These are phyloP conservation scores for Fistulifera pelliculosa DNA, from an alignment of 108 stramenopile genomes.

Conservation along the genomic window DNA sequence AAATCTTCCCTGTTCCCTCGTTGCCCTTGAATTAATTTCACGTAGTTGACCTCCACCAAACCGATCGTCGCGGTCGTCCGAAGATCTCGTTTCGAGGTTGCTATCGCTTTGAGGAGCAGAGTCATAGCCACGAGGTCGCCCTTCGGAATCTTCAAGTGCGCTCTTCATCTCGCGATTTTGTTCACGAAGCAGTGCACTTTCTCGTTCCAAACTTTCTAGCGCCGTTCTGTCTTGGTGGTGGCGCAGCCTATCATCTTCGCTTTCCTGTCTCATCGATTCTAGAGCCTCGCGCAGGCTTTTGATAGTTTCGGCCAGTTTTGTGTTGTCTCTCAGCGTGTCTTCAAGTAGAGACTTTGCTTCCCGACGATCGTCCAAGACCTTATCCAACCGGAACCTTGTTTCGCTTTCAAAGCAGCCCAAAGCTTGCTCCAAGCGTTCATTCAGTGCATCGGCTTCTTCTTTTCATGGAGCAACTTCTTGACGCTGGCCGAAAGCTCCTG, in stretches of 20 bases:
- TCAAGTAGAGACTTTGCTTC: slow-evolving; percentile 4
- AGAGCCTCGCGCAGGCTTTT: not conserved
- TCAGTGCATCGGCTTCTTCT: not conserved
- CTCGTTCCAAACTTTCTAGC: not conserved
- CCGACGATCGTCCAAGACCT: not conserved
- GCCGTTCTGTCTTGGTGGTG: not conserved
- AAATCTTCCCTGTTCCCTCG: not conserved
- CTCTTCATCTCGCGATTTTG: not conserved
- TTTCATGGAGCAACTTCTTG: slow-evolving; percentile 1
- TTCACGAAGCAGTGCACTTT: not conserved
- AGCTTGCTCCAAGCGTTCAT: not conserved
- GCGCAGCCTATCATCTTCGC: not conserved
- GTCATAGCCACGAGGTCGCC: too few relatives aligned
- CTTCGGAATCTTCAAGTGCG: too few relatives aligned
- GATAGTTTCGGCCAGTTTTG: not conserved
- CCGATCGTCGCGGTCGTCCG: not conserved
- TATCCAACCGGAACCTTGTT: not conserved
- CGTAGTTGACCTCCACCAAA: not conserved
- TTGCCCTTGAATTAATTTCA: not conserved
- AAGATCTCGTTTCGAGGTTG: too few relatives aligned
- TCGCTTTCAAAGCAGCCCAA: slow-evolving; percentile 1
- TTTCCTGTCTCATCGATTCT: not conserved
- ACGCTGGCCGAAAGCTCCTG: slow-evolving; percentile 6
- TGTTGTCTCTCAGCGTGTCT: slow-evolving; percentile 3
- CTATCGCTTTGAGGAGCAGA: too few relatives aligned